Conservation (phyloP, 306 rosid species). For the Malus sylvestris region DNA sequence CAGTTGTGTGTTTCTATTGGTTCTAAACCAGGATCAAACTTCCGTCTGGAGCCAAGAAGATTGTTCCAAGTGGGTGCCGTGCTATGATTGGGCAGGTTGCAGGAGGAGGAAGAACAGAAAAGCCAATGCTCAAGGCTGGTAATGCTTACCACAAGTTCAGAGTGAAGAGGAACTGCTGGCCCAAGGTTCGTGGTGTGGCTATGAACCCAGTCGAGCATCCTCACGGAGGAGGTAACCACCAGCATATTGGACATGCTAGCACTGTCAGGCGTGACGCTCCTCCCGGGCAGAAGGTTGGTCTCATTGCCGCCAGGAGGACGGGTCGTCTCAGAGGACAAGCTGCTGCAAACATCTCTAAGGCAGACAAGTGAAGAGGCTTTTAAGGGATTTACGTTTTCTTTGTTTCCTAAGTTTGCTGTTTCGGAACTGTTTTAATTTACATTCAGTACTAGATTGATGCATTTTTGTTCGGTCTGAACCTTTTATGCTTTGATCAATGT, state of each 20-base stretch:
- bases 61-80: slow-evolving; percentile 14
- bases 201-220: slow-evolving; percentile 20
- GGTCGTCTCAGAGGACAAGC: slow-evolving; percentile 18
- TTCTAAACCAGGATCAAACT: slow-evolving; percentile 8
- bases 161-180: slow-evolving; percentile 23
- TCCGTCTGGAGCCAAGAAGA: slow-evolving; percentile 18
- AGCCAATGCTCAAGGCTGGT: slow-evolving; percentile 21
- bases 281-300: slow-evolving; percentile 20
- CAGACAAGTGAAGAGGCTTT: background rate
- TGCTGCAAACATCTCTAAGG: background rate
- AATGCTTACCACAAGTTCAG: slow-evolving; percentile 18
- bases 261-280: slow-evolving; percentile 20
- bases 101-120: slow-evolving; percentile 12
- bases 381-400: background rate
- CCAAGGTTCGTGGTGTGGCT: slow-evolving; percentile 20
- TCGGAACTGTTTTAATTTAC: background rate
- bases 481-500: too few relatives aligned
- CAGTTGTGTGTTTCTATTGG: background rate
- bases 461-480: background rate
- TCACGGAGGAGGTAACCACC: slow-evolving; percentile 21
- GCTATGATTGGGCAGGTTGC: slow-evolving; percentile 20
- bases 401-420: background rate
- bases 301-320: slow-evolving; percentile 18
- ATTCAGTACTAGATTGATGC: background rate
- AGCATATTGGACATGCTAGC: slow-evolving; percentile 19